Evolutionary conservation across 1,284 basidiomycete genomes (phyloP), one percentile per base, ranked within the genome.

Genomic region (Puccinia horiana): DNA sequence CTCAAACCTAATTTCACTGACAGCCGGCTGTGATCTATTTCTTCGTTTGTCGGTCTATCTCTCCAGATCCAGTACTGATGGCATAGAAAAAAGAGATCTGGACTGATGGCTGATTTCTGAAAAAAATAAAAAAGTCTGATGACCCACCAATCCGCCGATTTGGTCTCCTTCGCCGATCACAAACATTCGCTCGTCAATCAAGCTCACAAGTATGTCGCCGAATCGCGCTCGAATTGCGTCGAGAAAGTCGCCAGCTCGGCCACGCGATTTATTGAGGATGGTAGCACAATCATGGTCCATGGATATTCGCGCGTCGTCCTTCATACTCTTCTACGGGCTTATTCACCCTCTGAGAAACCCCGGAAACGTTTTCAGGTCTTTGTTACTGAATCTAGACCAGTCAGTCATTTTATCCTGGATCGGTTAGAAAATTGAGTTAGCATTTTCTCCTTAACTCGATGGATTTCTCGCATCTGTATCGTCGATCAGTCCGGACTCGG

Each of bases 221-320:
- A 93, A 87, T 94, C 94, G n/a, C 89, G 93, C 75, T 91, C 92
- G 23, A 78, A 44, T 14, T 78, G 76, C 37, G 84, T 85, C 3
- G 32, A 83, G 37, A 63, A 26, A 26, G 29, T 42, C 11, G 74
- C 63, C 37, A 61, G 76, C 44, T 69, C 67, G 63, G 67, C 61
- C 52, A 56, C 63, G 26, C 83, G 65, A 47, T 80, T 63, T 56
- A 79, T 76, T 76, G 75, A 76, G 72, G 44, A 72, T 61, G 49
- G 82, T 82, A 82, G 44, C 78, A 87, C 95, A 94, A 95, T 98
- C 86, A 90, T 98, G 83, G 98, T 95, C 3, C 96, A 98, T 88
- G 94, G 93, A 32, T 94, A 95, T 88, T 99, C 97, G 63, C 90
- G 97, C 84, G 96, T 98, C 37, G 96, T 99, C 70, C 93, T 97